Percentiles rank a stretch among this genome's conserved stretches.
Conservation (phyloP, 805 yeast genomes). For the Ascoidea tarda region DNA sequence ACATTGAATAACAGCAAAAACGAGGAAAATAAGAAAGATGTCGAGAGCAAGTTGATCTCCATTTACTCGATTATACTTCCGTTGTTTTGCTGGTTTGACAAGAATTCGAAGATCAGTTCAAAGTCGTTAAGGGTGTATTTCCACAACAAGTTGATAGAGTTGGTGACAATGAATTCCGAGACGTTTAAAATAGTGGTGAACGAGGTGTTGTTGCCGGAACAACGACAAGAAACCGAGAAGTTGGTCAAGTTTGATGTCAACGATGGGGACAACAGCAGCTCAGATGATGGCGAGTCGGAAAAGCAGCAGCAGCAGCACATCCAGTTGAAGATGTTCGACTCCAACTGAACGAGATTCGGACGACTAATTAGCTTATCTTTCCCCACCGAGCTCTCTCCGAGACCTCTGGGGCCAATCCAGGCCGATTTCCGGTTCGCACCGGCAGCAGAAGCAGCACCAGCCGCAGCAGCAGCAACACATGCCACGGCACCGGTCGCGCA, state of each 20-base stretch:
- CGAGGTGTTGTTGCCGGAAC: conserved; percentile 22
- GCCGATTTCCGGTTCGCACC: no score
- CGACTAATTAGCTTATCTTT: no score
- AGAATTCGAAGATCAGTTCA: conserved; percentile 8
- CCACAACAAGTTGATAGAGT: conserved; percentile 30
- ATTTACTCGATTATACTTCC: conserved; percentile 15
- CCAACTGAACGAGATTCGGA: no score
- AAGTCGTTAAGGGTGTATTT: conserved; percentile 21
- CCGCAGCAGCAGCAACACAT: no score
- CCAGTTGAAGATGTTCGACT: no score
- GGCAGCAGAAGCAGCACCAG: no score
- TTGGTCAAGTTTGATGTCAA: conserved; percentile 4
- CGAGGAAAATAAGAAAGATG: conserved; percentile 1
- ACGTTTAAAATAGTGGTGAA: conserved; percentile 35
- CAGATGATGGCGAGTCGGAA: no score
- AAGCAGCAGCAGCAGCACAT: no score
- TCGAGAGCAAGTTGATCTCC: conserved; percentile 13
- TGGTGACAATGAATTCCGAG: conserved; percentile 29
- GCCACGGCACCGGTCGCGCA: no score
- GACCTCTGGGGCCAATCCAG: no score
- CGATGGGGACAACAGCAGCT: no score
- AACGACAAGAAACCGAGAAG: conserved; percentile 17
- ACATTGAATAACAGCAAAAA: conserved; percentile 19
- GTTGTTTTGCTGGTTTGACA: conserved; percentile 24
- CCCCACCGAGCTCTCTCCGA: no score